phyloP scores from a whole-genome alignment of 2,329 filamentous ascomycete genomes.

The Lachnellula cervina region DNA sequence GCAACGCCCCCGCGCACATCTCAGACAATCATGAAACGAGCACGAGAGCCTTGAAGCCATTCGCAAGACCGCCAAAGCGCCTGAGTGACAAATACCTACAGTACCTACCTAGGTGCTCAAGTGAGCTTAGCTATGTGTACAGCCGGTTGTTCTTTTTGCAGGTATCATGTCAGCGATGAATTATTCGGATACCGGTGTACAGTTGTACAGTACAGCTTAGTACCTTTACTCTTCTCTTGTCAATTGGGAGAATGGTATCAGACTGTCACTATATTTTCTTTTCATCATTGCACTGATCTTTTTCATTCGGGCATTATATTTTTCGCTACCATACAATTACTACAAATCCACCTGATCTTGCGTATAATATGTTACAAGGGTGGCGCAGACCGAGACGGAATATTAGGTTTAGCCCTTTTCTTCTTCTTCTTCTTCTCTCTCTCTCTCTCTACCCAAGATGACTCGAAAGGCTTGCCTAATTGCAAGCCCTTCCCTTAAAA shows the following conservation, averaged over 20 bases:
- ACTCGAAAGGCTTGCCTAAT: conserved; percentile 6
- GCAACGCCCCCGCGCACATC: background rate
- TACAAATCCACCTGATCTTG: conserved; percentile 9
- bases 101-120: no score
- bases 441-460: conserved; percentile 4
- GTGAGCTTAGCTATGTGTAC: background rate
- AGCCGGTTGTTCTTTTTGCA: no score
- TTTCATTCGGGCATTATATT: conserved; percentile 16
- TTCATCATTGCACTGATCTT: background rate
- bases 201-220: no score
- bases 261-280: no score
- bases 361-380: background rate
- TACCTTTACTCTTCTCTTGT: no score
- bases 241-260: no score
- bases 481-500: background rate
- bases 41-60: background rate
- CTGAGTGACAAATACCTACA: conserved; percentile 3
- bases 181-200: no score
- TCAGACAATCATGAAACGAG: conserved; percentile 18
- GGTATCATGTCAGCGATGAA: no score
- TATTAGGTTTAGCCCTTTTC: background rate
- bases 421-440: background rate
- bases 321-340: background rate
- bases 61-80: conserved; percentile 2
- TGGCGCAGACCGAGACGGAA: background rate